Base-by-base conservation (phyloP, 176 grass and related monocot species). In the Otatea glauca region DNA sequence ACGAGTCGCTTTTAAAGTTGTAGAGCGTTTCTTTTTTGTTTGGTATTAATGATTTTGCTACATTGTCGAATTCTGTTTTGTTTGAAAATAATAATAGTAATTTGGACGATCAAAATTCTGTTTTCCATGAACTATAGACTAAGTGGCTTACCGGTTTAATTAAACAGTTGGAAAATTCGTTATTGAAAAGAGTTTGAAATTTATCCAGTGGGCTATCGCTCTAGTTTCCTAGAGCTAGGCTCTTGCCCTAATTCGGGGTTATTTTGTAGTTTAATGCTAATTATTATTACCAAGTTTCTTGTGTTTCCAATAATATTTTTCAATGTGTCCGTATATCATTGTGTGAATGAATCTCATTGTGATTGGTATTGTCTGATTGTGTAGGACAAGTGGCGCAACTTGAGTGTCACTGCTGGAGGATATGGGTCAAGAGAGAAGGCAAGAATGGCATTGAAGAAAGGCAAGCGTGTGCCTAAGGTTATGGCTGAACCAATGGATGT, bases 311-410 rank as follows among this genome's bases (percentile, higher is more conserved):
- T 2, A 43, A 42, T 34, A 32, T 5, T 20, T 61, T 34, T 12
- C 2, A 44, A 65, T 85, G n/a, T 65, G 23, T 61, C 21, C 6
- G 3, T n/a, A 2, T 72, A 58, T 77, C 5, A 21, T 41, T 16
- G 29, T 76, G 60, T 14, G 13, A 43, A 58, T 43, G 16, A 68
- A 68, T 79, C 59, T 79, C 68, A 69, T 61, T 77, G 41, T 32
- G 13, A 55, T 72, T 48, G 23, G 17, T 81, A 50, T 85, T 41
- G 49, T 60, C 24, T 47, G 74, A 54, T 49, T 65, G 39, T 81
- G 45, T 78, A 98, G 96, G 96, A 98, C 77, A 98, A 98, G 59
- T 98, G 96, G 96, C 89, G 96, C 53, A 98, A 98, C 81, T 86
- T 98, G 86, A 91, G 87, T 16, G 90, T 96, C 55, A 96, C 89